phyloP scores from a whole-genome alignment of 257 asterid genomes.

The Gardenia jasminoides region DNA sequence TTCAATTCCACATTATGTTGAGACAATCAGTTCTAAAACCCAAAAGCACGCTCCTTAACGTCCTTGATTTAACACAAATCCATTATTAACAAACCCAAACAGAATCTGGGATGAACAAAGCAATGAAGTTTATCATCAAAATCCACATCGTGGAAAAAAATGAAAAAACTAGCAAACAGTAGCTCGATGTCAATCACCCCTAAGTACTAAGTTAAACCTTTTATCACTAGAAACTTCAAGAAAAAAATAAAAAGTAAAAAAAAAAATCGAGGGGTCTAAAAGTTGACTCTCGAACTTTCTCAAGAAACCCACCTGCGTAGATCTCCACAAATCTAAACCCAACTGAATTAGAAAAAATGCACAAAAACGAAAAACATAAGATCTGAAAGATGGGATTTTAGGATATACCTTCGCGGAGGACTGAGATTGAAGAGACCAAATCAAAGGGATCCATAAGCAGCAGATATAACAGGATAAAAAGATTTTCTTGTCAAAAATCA shows the following conservation, averaged over 20 bases:
- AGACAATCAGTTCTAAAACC: background rate
- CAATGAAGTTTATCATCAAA: background rate
- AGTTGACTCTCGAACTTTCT: slow-evolving; percentile 17
- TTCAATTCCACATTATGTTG: background rate
- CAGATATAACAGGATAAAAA: slow-evolving; percentile 20
- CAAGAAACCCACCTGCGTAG: slow-evolving; percentile 32
- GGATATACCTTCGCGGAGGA: slow-evolving; percentile 62
- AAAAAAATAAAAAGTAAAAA: background rate
- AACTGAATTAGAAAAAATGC: background rate
- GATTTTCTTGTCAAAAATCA: slow-evolving; percentile 27
- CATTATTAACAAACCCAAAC: background rate
- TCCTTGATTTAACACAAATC: background rate
- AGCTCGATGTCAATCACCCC: background rate
- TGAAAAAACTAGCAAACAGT: background rate
- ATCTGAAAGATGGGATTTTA: slow-evolving; percentile 24
- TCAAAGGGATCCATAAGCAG: slow-evolving; percentile 51
- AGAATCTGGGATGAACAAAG: background rate
- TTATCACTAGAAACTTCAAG: background rate
- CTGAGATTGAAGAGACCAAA: slow-evolving; percentile 41
- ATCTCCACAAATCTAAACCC: slow-evolving; percentile 41
- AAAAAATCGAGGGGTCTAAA: slow-evolving; percentile 1
- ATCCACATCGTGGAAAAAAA: background rate
- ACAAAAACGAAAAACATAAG: slow-evolving; percentile 18
- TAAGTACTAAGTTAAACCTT: background rate
- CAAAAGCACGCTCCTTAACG: background rate